phyloP scores from a whole-genome alignment of 371 early-diverging fungal species.

The Mucor saturninus region DNA sequence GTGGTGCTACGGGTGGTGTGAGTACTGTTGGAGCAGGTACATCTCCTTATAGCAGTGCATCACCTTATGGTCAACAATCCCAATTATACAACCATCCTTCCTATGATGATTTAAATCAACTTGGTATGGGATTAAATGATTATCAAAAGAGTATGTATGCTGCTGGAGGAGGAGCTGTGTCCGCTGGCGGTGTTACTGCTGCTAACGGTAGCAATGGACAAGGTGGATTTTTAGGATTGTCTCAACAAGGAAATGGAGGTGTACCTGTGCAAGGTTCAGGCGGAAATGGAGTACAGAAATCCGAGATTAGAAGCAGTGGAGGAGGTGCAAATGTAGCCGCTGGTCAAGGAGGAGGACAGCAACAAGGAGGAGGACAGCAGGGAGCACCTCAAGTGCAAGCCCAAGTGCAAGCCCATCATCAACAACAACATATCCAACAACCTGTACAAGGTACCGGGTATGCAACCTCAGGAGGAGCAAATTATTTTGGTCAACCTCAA shows the following conservation, averaged over 20 bases:
- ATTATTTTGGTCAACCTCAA: slow-evolving; percentile 43
- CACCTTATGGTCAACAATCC: slow-evolving; percentile 47
- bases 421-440: slow-evolving; percentile 29
- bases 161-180: slow-evolving; percentile 14
- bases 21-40: slow-evolving; percentile 17
- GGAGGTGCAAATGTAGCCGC: slow-evolving; percentile 6
- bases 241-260: slow-evolving; percentile 11
- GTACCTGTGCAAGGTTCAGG: background rate
- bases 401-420: slow-evolving; percentile 14
- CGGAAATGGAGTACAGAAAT: slow-evolving; percentile 1
- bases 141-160: slow-evolving; percentile 50
- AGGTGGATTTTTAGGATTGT: slow-evolving; percentile 1
- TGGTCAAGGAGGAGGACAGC: slow-evolving; percentile 5
- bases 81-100: slow-evolving; percentile 48
- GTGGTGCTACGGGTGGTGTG: background rate
- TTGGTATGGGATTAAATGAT: slow-evolving; percentile 42
- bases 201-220: background rate
- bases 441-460: slow-evolving; percentile 17
- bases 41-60: slow-evolving; percentile 30
- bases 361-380: slow-evolving; percentile 13
- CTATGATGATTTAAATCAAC: slow-evolving; percentile 55
- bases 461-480: no score
- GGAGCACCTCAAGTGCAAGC: slow-evolving; percentile 26
- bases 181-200: background rate
- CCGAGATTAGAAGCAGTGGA: slow-evolving; percentile 5